Base-by-base conservation (phyloP, 495 filamentous ascomycete genomes). In the Recurvomyces mirabilis region DNA sequence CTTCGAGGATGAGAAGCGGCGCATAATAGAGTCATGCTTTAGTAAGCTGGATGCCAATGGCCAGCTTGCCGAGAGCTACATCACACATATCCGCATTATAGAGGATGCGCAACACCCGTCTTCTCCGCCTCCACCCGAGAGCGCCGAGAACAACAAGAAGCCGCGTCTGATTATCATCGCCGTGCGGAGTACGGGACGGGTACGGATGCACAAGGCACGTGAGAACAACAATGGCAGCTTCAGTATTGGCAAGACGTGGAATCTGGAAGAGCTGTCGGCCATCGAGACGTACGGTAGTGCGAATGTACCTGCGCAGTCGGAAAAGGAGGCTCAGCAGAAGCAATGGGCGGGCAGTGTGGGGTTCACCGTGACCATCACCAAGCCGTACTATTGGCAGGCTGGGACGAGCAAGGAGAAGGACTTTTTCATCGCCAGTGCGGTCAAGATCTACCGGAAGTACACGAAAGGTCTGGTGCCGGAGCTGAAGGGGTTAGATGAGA, bases 161-260 rank as follows among this genome's bases (percentile, higher is more conserved):
- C 70, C 81, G 32, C 78, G 91, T 37, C 69, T 94, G 38, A 93
- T 98, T 48, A 82, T 98, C 48, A 77, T 96, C 48, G 80, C 91
- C 9, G 89, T 98, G 44, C 77, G 84, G 34, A 89, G 84, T 51
- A 93, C 89, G 0, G 89, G 89, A 37, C 75, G 87, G 46, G 87
- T 98, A 49, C 83, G 87, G 41, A 77, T 98, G 69, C 91, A 96
- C 68, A 98, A 98, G 62, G 87, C 85, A 38, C 78, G 93, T 49
- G 93, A 98, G 61, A 98, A 98, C 60, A 70, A 72, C 32, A 93
- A 95, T 64, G 84, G 86, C 22, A 74, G 84, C 3, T 98, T 94
- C 63, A 95, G 91, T 5, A 95, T 98, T 54, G 91, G 91, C 30
- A 98, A 98, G 65, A 95, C 88, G 3, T 98, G 91, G 91, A 79